phyloP scores from a whole-genome alignment of 2,329 filamentous ascomycete species.

The Boeremia exigua region DNA sequence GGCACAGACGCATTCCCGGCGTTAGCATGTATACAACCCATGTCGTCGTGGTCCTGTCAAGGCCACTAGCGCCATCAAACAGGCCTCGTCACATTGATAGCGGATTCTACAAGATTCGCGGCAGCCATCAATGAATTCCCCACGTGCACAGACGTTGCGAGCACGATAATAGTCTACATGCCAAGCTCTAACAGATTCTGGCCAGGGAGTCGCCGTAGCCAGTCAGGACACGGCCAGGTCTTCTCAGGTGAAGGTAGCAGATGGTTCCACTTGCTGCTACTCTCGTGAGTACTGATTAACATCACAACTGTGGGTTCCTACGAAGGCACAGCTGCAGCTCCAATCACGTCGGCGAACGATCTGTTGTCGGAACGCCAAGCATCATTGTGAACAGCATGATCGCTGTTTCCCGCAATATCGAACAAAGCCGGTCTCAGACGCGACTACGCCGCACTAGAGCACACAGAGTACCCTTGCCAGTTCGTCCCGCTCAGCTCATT shows the following conservation, averaged over 20 bases:
- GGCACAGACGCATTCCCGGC: constrained; percentile 7
- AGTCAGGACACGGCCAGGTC: not conserved
- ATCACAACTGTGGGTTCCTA: not conserved
- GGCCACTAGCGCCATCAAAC: not conserved
- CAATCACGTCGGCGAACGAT: not conserved
- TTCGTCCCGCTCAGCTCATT: constrained; percentile 24
- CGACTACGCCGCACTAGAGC: constrained; percentile 20
- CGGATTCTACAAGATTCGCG: not conserved
- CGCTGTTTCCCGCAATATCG: constrained; percentile 10
- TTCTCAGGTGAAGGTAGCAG: not conserved
- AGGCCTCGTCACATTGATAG: not conserved
- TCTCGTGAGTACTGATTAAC: not conserved
- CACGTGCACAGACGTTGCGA: constrained; percentile 4
- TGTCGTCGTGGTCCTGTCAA: not conserved
- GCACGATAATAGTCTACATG: not conserved
- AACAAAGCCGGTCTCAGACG: constrained; percentile 20
- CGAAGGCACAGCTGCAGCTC: not conserved
- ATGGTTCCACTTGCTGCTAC: not conserved
- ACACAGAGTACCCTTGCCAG: constrained; percentile 20
- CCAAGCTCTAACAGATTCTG: not conserved
- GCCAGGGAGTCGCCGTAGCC: not conserved
- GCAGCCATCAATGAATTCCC: constrained; percentile 4
- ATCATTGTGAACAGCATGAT: not conserved
- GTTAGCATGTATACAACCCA: constrained; percentile 11
- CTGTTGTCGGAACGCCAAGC: not conserved